phyloP scores from a whole-genome alignment of 1,284 basidiomycete genomes.

The Ganoderma resinaceum region DNA sequence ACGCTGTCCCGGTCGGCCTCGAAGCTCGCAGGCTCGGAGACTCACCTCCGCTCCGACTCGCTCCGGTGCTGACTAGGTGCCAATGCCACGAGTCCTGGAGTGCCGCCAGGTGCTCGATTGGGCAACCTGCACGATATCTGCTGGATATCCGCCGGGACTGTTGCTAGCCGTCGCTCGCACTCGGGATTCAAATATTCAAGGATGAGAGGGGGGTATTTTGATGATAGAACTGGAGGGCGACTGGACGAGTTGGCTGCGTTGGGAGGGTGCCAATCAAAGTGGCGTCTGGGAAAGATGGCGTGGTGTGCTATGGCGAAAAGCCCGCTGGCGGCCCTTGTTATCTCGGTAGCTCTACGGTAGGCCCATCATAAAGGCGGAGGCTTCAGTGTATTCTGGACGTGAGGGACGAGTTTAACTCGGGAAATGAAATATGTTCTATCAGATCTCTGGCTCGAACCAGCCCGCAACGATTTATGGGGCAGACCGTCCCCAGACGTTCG shows the following conservation, averaged over 20 bases:
- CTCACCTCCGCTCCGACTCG: conserved; percentile 15
- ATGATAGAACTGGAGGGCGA: background rate
- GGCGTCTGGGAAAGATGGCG: conserved; percentile 22
- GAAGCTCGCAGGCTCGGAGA: conserved; percentile 27
- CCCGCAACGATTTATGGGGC: conserved; percentile 22
- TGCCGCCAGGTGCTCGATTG: background rate
- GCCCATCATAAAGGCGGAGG: conserved; percentile 8
- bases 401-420: conserved; percentile 28
- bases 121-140: background rate
- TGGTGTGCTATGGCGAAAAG: conserved; percentile 32
- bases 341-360: conserved; percentile 30
- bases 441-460: conserved; percentile 31
- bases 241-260: conserved; percentile 5
- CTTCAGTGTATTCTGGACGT: conserved; percentile 28
- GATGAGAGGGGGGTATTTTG: conserved; percentile 5
- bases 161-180: conserved; percentile 7
- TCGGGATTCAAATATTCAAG: no score
- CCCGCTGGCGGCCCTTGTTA: conserved; percentile 26
- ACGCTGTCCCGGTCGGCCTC: conserved; percentile 22
- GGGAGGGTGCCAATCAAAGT: conserved; percentile 24
- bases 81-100: background rate
- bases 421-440: conserved; percentile 31
- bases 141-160: conserved; percentile 1
- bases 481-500: conserved; percentile 30
- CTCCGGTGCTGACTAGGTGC: conserved; percentile 25